Evolutionary conservation across 2,329 filamentous ascomycete genomes (phyloP).

Genomic region (Aureobasidium sp.): DNA sequence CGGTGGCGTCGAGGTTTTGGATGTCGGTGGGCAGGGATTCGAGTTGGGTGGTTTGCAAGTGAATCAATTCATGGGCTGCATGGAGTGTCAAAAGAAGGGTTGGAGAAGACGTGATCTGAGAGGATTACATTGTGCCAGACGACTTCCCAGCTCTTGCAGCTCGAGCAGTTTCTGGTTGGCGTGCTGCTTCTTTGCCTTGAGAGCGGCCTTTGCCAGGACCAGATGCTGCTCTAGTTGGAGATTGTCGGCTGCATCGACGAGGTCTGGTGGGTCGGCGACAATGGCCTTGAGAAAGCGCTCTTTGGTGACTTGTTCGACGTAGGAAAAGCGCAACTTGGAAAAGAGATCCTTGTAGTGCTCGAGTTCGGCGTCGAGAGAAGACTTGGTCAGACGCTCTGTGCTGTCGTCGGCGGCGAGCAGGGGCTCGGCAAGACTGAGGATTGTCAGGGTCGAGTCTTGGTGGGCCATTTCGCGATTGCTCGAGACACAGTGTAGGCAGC

Average conservation of each 20-base stretch:
- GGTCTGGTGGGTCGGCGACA: slow-evolving; percentile 79
- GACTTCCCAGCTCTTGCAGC: slow-evolving; percentile 10
- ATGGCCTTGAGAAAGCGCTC: slow-evolving; percentile 94
- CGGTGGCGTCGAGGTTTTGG: slow-evolving; percentile 43
- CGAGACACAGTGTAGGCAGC: no score
- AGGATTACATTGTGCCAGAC: slow-evolving; percentile 2
- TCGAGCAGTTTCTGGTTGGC: slow-evolving; percentile 34
- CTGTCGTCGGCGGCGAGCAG: slow-evolving; percentile 27
- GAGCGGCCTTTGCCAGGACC: slow-evolving; percentile 60
- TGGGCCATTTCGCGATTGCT: neutral
- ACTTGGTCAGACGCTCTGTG: slow-evolving; percentile 56
- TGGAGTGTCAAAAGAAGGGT: neutral
- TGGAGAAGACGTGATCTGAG: neutral
- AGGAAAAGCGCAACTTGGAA: slow-evolving; percentile 91
- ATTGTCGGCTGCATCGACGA: slow-evolving; percentile 79
- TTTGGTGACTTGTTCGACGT: slow-evolving; percentile 97
- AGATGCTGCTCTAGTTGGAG: slow-evolving; percentile 66
- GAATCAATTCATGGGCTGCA: slow-evolving; percentile 48
- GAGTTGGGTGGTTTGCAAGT: slow-evolving; percentile 46
- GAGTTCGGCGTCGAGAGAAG: slow-evolving; percentile 73
- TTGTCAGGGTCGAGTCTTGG: slow-evolving; percentile 50
- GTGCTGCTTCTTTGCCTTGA: slow-evolving; percentile 74
- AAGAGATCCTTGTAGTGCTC: slow-evolving; percentile 92
- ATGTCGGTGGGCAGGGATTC: slow-evolving; percentile 47
- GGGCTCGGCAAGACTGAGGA: slow-evolving; percentile 39